Base-by-base conservation (phyloP, 345 rosid species). In the Psidium guajava region DNA sequence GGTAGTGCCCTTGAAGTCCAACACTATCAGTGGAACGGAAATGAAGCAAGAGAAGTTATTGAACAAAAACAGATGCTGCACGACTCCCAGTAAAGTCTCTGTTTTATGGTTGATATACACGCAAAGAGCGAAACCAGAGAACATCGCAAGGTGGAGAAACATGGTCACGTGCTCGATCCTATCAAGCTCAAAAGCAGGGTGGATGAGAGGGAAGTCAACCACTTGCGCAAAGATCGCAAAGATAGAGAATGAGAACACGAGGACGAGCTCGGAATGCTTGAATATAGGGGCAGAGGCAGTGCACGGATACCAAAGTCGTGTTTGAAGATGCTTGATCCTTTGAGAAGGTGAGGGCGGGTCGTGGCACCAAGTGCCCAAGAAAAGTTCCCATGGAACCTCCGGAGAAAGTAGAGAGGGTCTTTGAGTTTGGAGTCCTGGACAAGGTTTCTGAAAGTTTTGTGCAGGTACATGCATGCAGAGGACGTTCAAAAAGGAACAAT, bases 1-100 rank as follows among this genome's bases (percentile, higher is more conserved):
- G 98, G 88, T 93, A 95, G 84, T 91, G 98, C 77, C 99, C 98
- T 91, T 95, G 97, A 24, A 95, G 93, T 55, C 98, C 99, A 81
- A 86, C 91, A 54, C 93, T 98, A 80, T 95, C 96, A 84, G 93
- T 90, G 6, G 95, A 91, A 91, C 94, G 99, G 88, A 94, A 96
- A 88, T 92, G 97, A 83, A 94, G 94, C 40, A 96, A 92, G 92
- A 92, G 92, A 82, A 96, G 92, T 87, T 95, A 95, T 88, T 96
- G 99, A 47, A 94, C 87, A 10, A 92, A 93, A 40, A 94, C 93
- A 3, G 94, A 94, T 25, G 96, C 85, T n/a, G 91, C 92, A 90
- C 83, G 55, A 95, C 82, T 52, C 90, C 92, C 0, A 92, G 90
- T 32, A 93, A 88, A 87, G 87, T 83, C 24, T 91, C 89, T 4